phyloP scores from a whole-genome alignment of 768 basidiomycete species.

The Hygrocybe punicea region DNA sequence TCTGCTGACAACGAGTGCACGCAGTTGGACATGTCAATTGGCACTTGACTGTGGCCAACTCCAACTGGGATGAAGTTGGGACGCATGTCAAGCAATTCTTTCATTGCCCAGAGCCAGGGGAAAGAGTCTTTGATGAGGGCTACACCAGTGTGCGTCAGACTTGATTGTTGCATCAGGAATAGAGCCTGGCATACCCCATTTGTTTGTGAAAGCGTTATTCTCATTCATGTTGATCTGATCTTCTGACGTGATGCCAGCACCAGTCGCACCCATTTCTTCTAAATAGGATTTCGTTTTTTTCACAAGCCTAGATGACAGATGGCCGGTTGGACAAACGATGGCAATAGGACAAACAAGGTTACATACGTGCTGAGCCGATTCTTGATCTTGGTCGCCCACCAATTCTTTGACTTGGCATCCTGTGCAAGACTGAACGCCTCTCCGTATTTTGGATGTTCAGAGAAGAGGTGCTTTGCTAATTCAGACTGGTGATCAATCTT shows the following conservation, averaged over 20 bases:
- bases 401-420: background rate
- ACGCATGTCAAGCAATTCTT: constrained; percentile 14
- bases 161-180: background rate
- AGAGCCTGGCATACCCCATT: constrained; percentile 3
- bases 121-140: constrained; percentile 1
- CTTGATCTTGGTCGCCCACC: constrained; percentile 2
- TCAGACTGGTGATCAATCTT: constrained; percentile 14
- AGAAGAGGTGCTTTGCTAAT: constrained; percentile 10
- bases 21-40: background rate
- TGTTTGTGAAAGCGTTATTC: constrained; percentile 10
- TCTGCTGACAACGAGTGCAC: background rate
- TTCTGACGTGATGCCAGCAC: constrained; percentile 13
- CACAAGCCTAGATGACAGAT: background rate
- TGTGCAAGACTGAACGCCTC: background rate
- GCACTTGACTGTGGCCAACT: background rate
- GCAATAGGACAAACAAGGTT: background rate
- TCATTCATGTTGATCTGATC: constrained; percentile 12
- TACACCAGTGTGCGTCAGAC: background rate
- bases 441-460: constrained; percentile 11
- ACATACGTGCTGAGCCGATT: constrained; percentile 1
- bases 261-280: constrained; percentile 11
- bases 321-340: background rate
- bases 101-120: constrained; percentile 5
- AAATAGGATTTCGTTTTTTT: background rate
- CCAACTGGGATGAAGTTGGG: constrained; percentile 7